Base-by-base conservation (phyloP, 306 rosid species). In the Sesbania bispinosa region DNA sequence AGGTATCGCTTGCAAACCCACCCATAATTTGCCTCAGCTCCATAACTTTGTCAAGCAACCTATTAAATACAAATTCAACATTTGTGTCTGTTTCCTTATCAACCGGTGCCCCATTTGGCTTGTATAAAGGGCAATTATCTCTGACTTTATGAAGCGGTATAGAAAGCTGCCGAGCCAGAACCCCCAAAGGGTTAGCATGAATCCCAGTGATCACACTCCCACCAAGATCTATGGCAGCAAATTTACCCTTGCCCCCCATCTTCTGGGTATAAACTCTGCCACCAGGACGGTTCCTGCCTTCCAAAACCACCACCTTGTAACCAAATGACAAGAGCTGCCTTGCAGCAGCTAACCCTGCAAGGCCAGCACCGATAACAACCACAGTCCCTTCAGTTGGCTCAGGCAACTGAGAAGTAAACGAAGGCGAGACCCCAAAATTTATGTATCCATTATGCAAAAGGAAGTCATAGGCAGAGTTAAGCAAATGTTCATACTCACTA, bases 101-200 rank as follows among this genome's bases (percentile, higher is more conserved):
- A 15, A 94, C 89, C 0, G 88, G 90, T 1, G 50, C 77, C 69
- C 98, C 98, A 62, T 87, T 87, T 20, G 97, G 96, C 78, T 80
- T 89, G 85, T 83, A 89, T 74, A 90, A 80, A 24, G 98, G 98
- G 73, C 98, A 94, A 29, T 83, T 79, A 71, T 87, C 97, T 71
- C 97, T 87, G 42, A 90, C 89, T 85, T 94, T 94, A 82, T 90
- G 98, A 64, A 94, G 96, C 0, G 97, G 97, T 82, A 89, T 82
- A 16, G 95, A 87, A 73, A 94, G 98, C 60, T 90, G 98, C 35
- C 98, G 87, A 16, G 96, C 98, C 55, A 94, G 57, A 79, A 94
- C 98, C 62, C 92, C 98, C 32, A 94, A 89, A 60, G 98, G 98
- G 57, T 94, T 94, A 36, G 97, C 98, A 77, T 94, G 92, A 73